Evolutionary conservation across 345 rosid genomes (phyloP).

Genomic region (Gynandropsis gynandra): DNA sequence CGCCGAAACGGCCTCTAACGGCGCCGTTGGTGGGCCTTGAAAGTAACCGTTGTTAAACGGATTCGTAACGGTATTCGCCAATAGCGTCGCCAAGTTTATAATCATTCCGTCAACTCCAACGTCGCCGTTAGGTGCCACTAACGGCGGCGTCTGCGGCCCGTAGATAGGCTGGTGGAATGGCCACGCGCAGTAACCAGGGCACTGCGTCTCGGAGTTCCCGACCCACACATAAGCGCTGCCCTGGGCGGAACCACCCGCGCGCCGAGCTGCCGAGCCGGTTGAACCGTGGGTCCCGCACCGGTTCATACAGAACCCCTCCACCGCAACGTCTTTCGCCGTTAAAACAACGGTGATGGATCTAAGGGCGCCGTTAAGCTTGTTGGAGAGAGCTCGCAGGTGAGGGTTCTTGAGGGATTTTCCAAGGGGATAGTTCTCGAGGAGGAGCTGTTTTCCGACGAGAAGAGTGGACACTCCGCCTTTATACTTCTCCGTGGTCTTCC

Average conservation of each 20-base stretch:
- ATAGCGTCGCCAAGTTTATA: slow-evolving; percentile 65
- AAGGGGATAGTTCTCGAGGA: slow-evolving; percentile 48
- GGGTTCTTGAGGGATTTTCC: slow-evolving; percentile 46
- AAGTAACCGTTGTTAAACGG: slow-evolving; percentile 65
- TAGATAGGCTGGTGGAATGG: slow-evolving; percentile 94
- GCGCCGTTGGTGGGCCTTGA: slow-evolving; percentile 64
- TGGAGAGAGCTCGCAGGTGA: slow-evolving; percentile 53
- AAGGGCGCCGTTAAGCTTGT: slow-evolving; percentile 28
- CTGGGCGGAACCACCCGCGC: slow-evolving; percentile 3
- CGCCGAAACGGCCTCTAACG: slow-evolving; percentile 66
- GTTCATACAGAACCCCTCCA: slow-evolving; percentile 70
- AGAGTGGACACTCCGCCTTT: slow-evolving; percentile 40
- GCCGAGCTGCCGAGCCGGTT: slow-evolving; percentile 21
- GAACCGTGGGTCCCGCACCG: slow-evolving; percentile 79
- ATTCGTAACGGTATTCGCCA: slow-evolving; percentile 75
- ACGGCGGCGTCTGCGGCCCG: slow-evolving; percentile 82
- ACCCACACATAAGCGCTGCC: slow-evolving; percentile 69
- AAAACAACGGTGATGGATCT: slow-evolving; percentile 55
- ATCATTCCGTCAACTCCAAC: slow-evolving; percentile 92
- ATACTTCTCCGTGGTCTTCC: slow-evolving; percentile 77
- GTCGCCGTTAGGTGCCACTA: slow-evolving; percentile 81
- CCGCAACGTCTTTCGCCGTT: slow-evolving; percentile 70
- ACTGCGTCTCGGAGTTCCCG: slow-evolving; percentile 77
- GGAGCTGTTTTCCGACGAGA: slow-evolving; percentile 49
- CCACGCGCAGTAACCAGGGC: slow-evolving; percentile 94